phyloP scores from a whole-genome alignment of 2,329 filamentous ascomycete species.

The Zarea fungicola region DNA sequence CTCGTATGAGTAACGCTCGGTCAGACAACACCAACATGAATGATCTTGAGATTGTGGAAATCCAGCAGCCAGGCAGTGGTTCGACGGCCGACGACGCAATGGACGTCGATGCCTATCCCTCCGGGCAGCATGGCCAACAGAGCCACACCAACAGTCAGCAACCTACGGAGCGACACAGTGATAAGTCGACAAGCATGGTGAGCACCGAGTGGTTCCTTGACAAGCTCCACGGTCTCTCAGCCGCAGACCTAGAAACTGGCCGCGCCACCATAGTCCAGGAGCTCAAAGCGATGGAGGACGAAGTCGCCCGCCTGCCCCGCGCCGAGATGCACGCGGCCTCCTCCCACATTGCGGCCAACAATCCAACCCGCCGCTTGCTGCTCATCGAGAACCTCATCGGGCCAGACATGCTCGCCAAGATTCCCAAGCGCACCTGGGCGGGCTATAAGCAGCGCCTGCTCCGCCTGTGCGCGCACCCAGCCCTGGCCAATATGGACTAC shows the following conservation, averaged over 20 bases:
- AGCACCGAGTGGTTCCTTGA: neutral
- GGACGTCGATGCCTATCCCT: neutral
- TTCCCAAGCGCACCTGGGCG: constrained; percentile 20
- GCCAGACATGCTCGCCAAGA: constrained; percentile 9
- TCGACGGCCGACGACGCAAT: neutral
- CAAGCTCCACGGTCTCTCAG: neutral
- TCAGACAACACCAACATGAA: neutral
- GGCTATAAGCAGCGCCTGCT: constrained; percentile 21
- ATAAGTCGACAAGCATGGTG: neutral
- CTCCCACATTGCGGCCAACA: neutral
- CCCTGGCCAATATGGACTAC: constrained; percentile 16
- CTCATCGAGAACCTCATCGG: neutral
- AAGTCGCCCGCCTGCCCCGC: neutral
- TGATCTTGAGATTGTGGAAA: neutral
- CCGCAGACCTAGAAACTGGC: neutral
- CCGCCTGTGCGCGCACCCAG: constrained; percentile 14
- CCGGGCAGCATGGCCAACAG: neutral
- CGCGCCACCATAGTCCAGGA: neutral
- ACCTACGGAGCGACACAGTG: too few species aligned
- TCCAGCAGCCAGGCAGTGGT: neutral
- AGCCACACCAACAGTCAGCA: neutral
- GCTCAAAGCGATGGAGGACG: neutral
- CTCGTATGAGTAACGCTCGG: too few species aligned
- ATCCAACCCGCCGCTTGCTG: neutral
- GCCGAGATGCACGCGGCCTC: neutral